Base-by-base conservation (phyloP, 202 grass and related monocot species). In the Elaeis oleifera region DNA sequence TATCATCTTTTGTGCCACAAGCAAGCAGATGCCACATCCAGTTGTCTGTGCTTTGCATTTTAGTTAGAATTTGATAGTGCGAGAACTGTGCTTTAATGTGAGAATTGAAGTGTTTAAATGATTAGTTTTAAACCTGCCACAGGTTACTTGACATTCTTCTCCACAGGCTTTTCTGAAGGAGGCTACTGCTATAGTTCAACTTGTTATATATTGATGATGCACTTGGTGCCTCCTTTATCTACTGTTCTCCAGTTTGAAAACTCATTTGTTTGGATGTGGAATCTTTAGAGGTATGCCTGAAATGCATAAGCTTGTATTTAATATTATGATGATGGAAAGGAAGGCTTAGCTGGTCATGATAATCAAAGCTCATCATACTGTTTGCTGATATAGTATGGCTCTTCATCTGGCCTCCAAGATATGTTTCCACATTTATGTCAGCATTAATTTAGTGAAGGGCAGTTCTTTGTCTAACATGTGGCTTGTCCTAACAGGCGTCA, bases 141-240 rank as follows among this genome's bases (percentile, higher is more conserved):
- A 90, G 71, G 79, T 96, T 96, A 90, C 90, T 89, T 99, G 94
- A 89, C 88, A 87, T 99, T 99, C 74, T 90, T 85, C 78, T 99
- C 85, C 90, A 86, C 94, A 92, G 88, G 94, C 79, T 81, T 86
- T 89, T 83, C 75, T 58, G 81, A 99, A 83, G 88, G 84, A 89
- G 87, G 88, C 74, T 92, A 89, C 89, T 85, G 81, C 81, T 85
- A 83, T 88, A 89, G 88, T 99, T 99, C 84, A 82, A 77, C 88
- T 89, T 99, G 77, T 99, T 99, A 99, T 99, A 86, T 92, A 20
- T 92, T 99, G 84, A 85, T 89, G 84, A 92, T 99, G 88, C 88
- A 92, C 89, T 86, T 99, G 94, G 94, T 99, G 94, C 91, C 75
- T 86, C 80, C 92, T 92, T 87, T 86, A 81, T 86, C 90, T 90